These are phyloP conservation scores for Aspergillus sp. DNA, from an alignment of 2,329 filamentous ascomycete genomes.

Conservation along the genomic window DNA sequence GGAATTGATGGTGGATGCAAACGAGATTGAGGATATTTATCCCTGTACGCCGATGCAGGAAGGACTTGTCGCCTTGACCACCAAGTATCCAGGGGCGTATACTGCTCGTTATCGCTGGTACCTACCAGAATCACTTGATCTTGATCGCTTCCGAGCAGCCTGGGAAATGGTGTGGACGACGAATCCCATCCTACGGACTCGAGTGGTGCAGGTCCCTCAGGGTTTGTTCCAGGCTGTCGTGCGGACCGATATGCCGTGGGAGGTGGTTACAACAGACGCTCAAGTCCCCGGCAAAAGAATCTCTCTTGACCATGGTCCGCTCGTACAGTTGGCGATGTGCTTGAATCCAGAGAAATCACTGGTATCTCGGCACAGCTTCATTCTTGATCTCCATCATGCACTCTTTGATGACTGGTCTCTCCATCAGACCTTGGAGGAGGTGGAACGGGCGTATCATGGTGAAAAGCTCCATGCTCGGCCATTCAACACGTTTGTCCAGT, in stretches of 20 bases:
- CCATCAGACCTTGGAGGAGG: constrained; percentile 29
- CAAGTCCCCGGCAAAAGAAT: too few species aligned
- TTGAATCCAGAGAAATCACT: too few species aligned
- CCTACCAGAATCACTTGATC: constrained; percentile 28
- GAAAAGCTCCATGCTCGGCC: constrained; percentile 11
- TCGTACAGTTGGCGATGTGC: too few species aligned
- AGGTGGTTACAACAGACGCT: too few species aligned
- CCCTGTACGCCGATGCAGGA: constrained; percentile 36
- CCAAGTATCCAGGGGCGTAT: constrained; percentile 38
- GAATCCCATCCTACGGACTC: constrained; percentile 41
- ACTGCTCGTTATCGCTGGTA: constrained; percentile 36
- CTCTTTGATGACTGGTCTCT: constrained; percentile 45
- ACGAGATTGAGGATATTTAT: constrained; percentile 37
- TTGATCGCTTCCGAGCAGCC: constrained; percentile 34
- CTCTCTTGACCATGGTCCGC: too few species aligned
- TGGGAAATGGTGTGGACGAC: constrained; percentile 37
- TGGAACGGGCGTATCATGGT: constrained; percentile 19
- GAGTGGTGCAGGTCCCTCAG: constrained; percentile 31
- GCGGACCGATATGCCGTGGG: constrained; percentile 26
- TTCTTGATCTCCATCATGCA: constrained; percentile 39
- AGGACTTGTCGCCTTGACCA: constrained; percentile 39
- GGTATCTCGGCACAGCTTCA: constrained; percentile 30
- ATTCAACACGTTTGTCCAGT: constrained; percentile 44
- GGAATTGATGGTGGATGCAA: too few species aligned
- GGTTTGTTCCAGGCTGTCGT: constrained; percentile 31